phyloP scores from a whole-genome alignment of 345 rosid species.

The Triadica sebifera region DNA sequence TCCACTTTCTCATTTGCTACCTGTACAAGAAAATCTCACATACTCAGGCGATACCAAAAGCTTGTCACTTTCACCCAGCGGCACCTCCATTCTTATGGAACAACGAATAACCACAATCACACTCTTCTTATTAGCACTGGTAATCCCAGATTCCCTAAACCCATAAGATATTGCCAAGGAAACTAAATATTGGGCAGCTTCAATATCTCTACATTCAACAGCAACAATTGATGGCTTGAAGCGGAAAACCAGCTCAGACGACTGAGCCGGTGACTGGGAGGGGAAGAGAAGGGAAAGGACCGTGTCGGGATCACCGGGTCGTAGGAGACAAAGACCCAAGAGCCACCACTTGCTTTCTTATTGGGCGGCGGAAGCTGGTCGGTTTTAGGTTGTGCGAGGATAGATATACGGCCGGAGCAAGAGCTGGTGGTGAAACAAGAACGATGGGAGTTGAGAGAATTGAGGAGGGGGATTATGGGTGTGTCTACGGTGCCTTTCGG shows the following conservation, averaged over 20 bases:
- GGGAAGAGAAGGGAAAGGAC: conserved; percentile 57
- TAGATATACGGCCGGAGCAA: conserved; percentile 91
- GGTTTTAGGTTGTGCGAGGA: conserved; percentile 65
- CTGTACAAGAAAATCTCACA: conserved; percentile 61
- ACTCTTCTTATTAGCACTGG: conserved; percentile 59
- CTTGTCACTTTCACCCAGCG: conserved; percentile 53
- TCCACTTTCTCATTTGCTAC: conserved; percentile 86
- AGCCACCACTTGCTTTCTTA: conserved; percentile 83
- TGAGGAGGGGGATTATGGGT: conserved; percentile 72
- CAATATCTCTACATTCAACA: conserved; percentile 65
- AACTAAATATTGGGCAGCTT: conserved; percentile 64
- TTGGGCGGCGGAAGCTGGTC: conserved; percentile 17
- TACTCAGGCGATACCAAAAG: conserved; percentile 62
- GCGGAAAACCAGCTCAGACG: conserved; percentile 57
- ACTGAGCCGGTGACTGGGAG: neutral
- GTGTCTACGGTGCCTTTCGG: conserved; percentile 76
- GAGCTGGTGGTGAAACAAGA: conserved; percentile 89
- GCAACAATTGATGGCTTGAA: conserved; percentile 89
- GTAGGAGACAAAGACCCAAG: conserved; percentile 80
- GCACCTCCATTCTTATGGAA: conserved; percentile 85
- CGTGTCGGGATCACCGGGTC: conserved; percentile 46
- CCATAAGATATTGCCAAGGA: conserved; percentile 65
- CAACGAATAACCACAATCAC: conserved; percentile 82
- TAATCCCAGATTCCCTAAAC: conserved; percentile 83
- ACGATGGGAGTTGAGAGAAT: conserved; percentile 63